Percentiles rank a stretch among this genome's conserved stretches.
Evolutionary conservation across 73 alveolate genomes (phyloP).

Genomic region (Tetrahymena malaccensis): DNA sequence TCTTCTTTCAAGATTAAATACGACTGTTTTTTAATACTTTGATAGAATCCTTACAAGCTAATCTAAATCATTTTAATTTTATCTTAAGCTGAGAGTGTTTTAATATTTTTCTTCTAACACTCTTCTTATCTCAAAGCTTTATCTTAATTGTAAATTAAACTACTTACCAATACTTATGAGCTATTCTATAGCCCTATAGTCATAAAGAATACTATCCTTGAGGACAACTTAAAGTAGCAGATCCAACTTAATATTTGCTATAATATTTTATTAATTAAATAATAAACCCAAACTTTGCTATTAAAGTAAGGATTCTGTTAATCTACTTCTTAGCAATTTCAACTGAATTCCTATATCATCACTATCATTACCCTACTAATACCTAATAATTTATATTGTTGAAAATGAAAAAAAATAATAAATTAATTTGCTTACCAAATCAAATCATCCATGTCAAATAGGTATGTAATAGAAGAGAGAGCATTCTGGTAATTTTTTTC

Average conservation of each 20-base stretch:
- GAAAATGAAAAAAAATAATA: neutral
- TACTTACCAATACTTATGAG: neutral
- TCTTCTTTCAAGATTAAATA: neutral
- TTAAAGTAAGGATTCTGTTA: neutral
- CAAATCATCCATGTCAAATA: neutral
- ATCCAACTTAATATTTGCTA: neutral
- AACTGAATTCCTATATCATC: neutral
- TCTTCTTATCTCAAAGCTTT: neutral
- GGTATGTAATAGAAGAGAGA: neutral
- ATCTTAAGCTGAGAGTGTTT: neutral
- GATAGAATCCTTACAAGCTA: neutral
- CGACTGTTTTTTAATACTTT: neutral
- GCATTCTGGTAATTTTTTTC: neutral
- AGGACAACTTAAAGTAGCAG: neutral
- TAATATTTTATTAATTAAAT: neutral
- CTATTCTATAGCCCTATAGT: neutral
- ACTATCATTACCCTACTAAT: neutral
- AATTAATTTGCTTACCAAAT: neutral
- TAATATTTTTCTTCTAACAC: neutral
- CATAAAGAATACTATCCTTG: neutral
- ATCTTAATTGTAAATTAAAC: neutral
- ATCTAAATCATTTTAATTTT: neutral
- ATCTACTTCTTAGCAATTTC: neutral
- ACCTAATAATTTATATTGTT: neutral
- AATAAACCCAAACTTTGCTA: neutral